A percentile compares a stretch with the other conserved stretches of the same genome.
phyloP scores from a whole-genome alignment of 345 rosid genomes.

The Bruguiera sexangula region DNA sequence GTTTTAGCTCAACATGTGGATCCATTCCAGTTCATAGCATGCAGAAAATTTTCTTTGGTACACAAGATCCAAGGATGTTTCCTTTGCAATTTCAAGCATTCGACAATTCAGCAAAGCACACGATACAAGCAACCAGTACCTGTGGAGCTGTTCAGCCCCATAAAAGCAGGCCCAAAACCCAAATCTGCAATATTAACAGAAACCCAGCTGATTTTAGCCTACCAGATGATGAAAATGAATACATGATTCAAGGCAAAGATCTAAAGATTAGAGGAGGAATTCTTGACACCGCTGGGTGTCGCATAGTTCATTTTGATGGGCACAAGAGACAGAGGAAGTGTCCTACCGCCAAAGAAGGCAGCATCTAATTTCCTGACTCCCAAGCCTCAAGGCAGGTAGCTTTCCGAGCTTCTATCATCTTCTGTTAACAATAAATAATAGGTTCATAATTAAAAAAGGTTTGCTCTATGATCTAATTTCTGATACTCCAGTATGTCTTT shows the following conservation, averaged over 20 bases:
- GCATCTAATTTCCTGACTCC: slow-evolving; percentile 14
- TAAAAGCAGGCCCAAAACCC: slow-evolving; percentile 34
- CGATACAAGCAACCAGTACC: slow-evolving; percentile 27
- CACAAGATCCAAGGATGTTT: slow-evolving; percentile 37
- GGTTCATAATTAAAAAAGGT: too few species aligned
- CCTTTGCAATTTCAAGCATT: slow-evolving; percentile 37
- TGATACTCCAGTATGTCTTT: too few species aligned
- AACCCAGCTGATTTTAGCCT: slow-evolving; percentile 93
- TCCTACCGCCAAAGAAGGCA: slow-evolving; percentile 25
- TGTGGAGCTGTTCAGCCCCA: slow-evolving; percentile 26
- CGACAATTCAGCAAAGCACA: slow-evolving; percentile 38
- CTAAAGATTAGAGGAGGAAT: slow-evolving; percentile 37
- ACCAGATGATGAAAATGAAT: slow-evolving; percentile 60
- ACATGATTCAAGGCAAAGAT: slow-evolving; percentile 58
- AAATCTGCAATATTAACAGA: slow-evolving; percentile 57
- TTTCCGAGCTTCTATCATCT: not conserved
- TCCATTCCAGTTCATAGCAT: slow-evolving; percentile 41
- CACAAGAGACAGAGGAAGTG: slow-evolving; percentile 49
- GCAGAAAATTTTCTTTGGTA: slow-evolving; percentile 40
- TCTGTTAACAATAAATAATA: not conserved
- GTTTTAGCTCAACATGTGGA: slow-evolving; percentile 39
- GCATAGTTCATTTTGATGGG: slow-evolving; percentile 22
- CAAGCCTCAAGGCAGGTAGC: slow-evolving; percentile 21
- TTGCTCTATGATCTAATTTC: too few species aligned
- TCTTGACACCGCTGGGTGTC: slow-evolving; percentile 22